Evolutionary conservation across 1,139 yeast genomes (phyloP).

Genomic region (Protomyces inundatus): DNA sequence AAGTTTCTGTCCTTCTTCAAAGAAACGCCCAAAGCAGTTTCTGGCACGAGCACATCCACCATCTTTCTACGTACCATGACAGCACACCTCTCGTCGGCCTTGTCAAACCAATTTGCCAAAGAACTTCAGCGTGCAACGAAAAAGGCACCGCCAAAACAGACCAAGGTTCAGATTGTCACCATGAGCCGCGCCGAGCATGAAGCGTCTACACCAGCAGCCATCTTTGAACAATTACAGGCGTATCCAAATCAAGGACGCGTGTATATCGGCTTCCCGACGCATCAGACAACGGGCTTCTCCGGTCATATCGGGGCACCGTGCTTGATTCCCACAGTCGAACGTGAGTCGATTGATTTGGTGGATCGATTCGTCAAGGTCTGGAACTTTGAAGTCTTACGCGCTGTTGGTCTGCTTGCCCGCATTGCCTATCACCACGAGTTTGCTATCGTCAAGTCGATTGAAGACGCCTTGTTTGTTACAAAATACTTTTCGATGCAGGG

Average conservation of each 20-base stretch:
- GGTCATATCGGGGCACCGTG: conserved; percentile 43
- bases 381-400: conserved; percentile 42
- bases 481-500: conserved; percentile 16
- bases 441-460: conserved; percentile 8
- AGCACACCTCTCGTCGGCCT: conserved; percentile 7
- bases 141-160: conserved; percentile 43
- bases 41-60: conserved; percentile 10
- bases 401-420: conserved; percentile 42
- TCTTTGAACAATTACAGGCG: conserved; percentile 38
- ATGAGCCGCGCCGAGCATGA: conserved; percentile 36
- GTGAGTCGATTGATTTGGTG: conserved; percentile 45
- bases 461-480: conserved; percentile 8
- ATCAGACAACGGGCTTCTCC: conserved; percentile 42
- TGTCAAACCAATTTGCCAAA: conserved; percentile 36
- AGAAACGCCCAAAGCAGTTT: neutral
- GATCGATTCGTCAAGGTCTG: conserved; percentile 43
- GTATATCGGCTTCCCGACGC: conserved; percentile 45
- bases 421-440: conserved; percentile 42
- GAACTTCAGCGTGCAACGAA: conserved; percentile 42
- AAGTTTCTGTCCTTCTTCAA: conserved; percentile 34
- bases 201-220: conserved; percentile 38
- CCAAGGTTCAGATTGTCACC: conserved; percentile 39
- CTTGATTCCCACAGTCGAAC: conserved; percentile 45
- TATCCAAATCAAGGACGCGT: conserved; percentile 32
- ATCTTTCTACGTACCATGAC: conserved; percentile 20